Conservation (phyloP, 2,329 filamentous ascomycete species). For the Diaporthe ampelina region DNA sequence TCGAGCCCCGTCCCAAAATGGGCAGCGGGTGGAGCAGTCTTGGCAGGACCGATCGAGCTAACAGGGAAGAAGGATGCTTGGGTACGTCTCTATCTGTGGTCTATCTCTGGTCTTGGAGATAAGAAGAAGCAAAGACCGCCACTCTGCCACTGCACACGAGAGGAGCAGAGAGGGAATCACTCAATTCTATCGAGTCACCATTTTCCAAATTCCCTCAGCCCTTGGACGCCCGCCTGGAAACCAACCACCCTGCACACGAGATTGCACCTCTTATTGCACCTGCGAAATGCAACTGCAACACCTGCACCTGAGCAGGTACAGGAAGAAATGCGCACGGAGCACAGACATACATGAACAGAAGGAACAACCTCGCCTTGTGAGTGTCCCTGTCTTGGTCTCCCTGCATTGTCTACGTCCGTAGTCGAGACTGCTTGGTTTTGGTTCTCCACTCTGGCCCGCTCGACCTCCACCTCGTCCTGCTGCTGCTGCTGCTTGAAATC, state of each 20-base stretch:
- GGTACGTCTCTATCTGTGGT: not conserved
- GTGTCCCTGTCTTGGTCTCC: constrained; percentile 24
- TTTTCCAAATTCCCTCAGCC: not conserved
- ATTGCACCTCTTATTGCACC: too few relatives aligned
- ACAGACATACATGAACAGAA: not conserved
- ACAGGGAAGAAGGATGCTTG: constrained; percentile 11
- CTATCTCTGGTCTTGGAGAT: not conserved
- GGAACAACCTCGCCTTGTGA: not conserved
- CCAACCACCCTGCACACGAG: too few relatives aligned
- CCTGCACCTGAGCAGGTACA: constrained; percentile 2
- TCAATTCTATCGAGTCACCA: constrained; percentile 36
- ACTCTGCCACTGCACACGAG: not conserved
- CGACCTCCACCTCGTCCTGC: too few relatives aligned
- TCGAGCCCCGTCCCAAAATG: not conserved
- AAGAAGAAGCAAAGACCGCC: not conserved
- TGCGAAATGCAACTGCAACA: not conserved
- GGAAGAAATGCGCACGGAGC: not conserved
- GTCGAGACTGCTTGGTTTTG: not conserved
- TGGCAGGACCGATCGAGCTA: constrained; percentile 28
- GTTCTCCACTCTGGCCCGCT: not conserved
- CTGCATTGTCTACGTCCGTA: constrained; percentile 28
- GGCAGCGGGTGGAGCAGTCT: constrained; percentile 23
- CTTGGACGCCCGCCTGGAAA: not conserved
- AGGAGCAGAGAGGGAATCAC: not conserved
- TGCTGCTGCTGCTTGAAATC: not conserved